phyloP scores from a whole-genome alignment of 2,329 filamentous ascomycete species.

The Phyllosticta citriasiana region DNA sequence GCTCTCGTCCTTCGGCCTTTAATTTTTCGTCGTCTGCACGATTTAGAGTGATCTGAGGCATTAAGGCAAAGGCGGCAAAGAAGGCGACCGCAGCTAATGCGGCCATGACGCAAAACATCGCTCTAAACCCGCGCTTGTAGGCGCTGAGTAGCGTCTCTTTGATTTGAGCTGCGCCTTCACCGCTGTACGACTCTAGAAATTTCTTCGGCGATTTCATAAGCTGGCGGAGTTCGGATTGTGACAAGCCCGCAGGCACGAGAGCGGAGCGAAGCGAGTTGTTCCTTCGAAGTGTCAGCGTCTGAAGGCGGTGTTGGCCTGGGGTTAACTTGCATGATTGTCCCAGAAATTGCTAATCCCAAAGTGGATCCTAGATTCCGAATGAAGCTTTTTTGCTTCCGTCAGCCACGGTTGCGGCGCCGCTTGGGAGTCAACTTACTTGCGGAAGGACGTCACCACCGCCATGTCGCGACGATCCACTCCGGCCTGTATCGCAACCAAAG shows the following conservation, averaged over 20 bases:
- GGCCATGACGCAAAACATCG: constrained; percentile 3
- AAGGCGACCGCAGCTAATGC: constrained; percentile 3
- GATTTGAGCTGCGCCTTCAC: not conserved
- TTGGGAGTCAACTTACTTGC: constrained; percentile 15
- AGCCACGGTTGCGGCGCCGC: no score
- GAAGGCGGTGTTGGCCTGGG: not conserved
- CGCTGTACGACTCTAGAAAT: not conserved
- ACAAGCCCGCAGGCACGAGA: not conserved
- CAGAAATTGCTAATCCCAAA: constrained; percentile 30
- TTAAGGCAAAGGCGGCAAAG: not conserved
- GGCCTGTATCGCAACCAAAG: constrained; percentile 23
- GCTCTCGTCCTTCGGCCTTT: not conserved
- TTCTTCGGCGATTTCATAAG: not conserved
- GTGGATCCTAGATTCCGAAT: constrained; percentile 33
- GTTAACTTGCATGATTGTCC: constrained; percentile 27
- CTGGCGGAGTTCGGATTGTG: not conserved
- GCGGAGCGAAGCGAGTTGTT: constrained; percentile 2
- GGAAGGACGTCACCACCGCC: constrained; percentile 27
- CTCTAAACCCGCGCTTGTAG: constrained; percentile 3
- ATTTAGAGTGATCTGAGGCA: constrained; percentile 1
- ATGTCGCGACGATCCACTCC: constrained; percentile 30
- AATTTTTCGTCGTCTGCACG: constrained; percentile 4
- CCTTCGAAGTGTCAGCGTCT: not conserved
- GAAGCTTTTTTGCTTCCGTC: constrained; percentile 15
- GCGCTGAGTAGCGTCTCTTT: not conserved